Percentiles rank a stretch among this genome's conserved stretches.
Evolutionary conservation across 179 eudicot species (phyloP).

Genomic region (Vitellaria paradoxa): DNA sequence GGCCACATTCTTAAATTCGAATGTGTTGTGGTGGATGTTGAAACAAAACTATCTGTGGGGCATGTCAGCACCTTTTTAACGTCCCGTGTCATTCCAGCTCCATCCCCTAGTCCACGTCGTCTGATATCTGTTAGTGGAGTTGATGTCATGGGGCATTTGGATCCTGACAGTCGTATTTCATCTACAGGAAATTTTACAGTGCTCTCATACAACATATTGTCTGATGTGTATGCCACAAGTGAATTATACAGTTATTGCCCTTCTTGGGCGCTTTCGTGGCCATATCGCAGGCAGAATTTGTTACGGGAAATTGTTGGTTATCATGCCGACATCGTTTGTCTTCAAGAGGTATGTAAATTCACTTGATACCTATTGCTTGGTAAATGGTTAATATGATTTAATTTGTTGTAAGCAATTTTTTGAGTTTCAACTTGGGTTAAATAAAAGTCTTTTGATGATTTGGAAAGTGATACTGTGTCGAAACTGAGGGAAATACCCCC

Average conservation of each 20-base stretch:
- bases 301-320: slow-evolving; percentile 93
- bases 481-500: too few species aligned
- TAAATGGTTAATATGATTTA: neutral
- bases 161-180: slow-evolving; percentile 56
- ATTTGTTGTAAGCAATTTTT: neutral
- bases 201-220: slow-evolving; percentile 87
- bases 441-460: neutral
- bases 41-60: slow-evolving; percentile 69
- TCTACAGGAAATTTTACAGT: slow-evolving; percentile 78
- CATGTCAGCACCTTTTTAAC: slow-evolving; percentile 63
- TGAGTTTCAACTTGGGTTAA: neutral
- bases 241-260: slow-evolving; percentile 90
- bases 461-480: too few species aligned
- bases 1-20: slow-evolving; percentile 90
- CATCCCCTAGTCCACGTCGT: slow-evolving; percentile 87
- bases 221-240: slow-evolving; percentile 77
- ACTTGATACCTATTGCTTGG: neutral
- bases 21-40: slow-evolving; percentile 78
- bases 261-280: slow-evolving; percentile 98
- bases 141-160: slow-evolving; percentile 63
- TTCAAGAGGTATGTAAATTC: slow-evolving; percentile 72
- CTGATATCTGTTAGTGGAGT: slow-evolving; percentile 69
- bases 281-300: slow-evolving; percentile 90
- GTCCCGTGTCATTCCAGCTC: slow-evolving; percentile 97
- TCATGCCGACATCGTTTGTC: slow-evolving; percentile 91